These are phyloP conservation scores for Zygnema cylindricum DNA, from an alignment of 139 green algal genomes.

Conservation along the genomic window DNA sequence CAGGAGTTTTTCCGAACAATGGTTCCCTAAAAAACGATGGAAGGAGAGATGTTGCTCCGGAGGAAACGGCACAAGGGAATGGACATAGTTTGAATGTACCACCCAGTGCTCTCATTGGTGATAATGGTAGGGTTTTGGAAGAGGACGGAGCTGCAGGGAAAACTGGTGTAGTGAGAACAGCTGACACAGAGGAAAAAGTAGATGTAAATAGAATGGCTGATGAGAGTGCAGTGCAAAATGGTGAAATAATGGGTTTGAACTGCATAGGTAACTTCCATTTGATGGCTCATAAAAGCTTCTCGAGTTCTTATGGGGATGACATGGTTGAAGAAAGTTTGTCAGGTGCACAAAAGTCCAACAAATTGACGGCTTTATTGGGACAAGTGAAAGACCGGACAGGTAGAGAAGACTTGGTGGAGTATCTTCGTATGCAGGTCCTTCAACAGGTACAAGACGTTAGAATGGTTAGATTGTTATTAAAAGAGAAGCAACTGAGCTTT, in stretches of 20 bases:
- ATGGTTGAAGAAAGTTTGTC: too few species aligned
- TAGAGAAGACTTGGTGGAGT: constrained; percentile 48
- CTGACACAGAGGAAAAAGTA: background rate
- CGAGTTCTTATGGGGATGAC: too few species aligned
- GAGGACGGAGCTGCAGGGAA: background rate
- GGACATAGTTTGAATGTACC: background rate
- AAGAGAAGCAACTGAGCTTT: too few species aligned
- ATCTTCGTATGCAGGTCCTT: constrained; percentile 34
- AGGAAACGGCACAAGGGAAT: background rate
- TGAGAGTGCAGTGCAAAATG: too few species aligned
- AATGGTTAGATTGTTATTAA: too few species aligned
- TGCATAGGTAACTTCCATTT: too few species aligned
- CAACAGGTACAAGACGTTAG: constrained; percentile 35
- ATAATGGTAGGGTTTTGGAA: background rate
- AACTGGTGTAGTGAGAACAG: background rate
- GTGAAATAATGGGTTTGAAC: too few species aligned
- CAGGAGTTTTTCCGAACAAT: too few species aligned
- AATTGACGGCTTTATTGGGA: constrained; percentile 1
- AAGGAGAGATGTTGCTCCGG: background rate
- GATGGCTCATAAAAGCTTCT: too few species aligned
- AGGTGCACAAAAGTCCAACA: background rate
- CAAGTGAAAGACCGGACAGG: constrained; percentile 26
- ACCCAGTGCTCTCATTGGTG: background rate
- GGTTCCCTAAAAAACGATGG: background rate
- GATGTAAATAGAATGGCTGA: background rate